Conservation (phyloP, 192 early-diverging fungal genomes). For the Linnemannia elongata region DNA sequence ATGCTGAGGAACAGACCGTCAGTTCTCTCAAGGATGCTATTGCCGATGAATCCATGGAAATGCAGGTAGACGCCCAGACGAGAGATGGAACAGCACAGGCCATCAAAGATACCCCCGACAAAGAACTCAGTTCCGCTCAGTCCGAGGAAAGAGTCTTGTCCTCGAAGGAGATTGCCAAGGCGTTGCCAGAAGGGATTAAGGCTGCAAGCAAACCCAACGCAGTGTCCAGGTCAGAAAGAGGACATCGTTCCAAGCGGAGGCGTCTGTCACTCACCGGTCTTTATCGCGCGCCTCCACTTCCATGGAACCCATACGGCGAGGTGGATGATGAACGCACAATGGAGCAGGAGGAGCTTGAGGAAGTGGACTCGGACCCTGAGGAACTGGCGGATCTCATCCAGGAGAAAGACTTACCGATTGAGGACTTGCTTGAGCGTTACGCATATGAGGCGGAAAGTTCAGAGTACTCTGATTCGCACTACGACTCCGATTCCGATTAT, state of each 20-base stretch:
- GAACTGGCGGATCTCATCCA: constrained; percentile 27
- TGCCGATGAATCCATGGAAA: constrained; percentile 28
- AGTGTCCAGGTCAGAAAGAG: constrained; percentile 35
- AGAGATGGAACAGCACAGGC: constrained; percentile 16
- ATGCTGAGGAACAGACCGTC: constrained; percentile 8
- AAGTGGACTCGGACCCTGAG: constrained; percentile 18
- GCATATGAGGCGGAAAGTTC: constrained; percentile 46
- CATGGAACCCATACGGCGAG: constrained; percentile 47
- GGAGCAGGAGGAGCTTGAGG: constrained; percentile 44
- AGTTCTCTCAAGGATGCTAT: constrained; percentile 17
- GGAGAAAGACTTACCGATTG: constrained; percentile 59
- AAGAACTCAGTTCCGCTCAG: background rate
- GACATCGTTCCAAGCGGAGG: constrained; percentile 48
- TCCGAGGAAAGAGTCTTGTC: background rate
- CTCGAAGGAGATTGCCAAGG: constrained; percentile 37
- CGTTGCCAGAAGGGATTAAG: constrained; percentile 44
- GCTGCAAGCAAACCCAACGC: constrained; percentile 31
- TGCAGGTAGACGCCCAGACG: constrained; percentile 37
- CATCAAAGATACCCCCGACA: constrained; percentile 31
- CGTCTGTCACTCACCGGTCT: constrained; percentile 32
- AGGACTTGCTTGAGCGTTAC: constrained; percentile 58
- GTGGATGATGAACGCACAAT: constrained; percentile 53
- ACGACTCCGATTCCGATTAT: constrained; percentile 49
- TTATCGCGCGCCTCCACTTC: constrained; percentile 40
- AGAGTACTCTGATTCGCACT: constrained; percentile 49